These are phyloP conservation scores for Lagenidium sp. DNA, from an alignment of 352 stramenopile species.

Conservation along the genomic window DNA sequence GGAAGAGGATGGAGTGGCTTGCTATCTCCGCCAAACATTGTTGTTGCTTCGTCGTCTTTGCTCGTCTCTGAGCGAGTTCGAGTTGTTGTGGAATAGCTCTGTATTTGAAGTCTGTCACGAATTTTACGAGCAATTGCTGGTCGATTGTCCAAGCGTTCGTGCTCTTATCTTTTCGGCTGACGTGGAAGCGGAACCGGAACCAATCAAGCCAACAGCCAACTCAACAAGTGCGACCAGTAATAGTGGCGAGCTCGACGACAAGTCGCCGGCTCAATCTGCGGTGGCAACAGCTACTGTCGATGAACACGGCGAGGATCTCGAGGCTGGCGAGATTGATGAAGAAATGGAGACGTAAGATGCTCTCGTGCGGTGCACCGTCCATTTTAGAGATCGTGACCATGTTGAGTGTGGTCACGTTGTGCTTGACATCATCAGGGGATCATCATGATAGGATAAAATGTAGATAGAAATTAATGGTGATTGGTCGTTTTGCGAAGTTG, in stretches of 20 bases:
- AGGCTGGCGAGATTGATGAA: constrained; percentile 18
- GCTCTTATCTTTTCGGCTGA: constrained; percentile 15
- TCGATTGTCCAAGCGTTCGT: constrained; percentile 21
- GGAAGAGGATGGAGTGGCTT: constrained; percentile 18
- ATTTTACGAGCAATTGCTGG: constrained; percentile 53
- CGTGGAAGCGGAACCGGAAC: neutral
- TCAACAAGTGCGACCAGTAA: constrained; percentile 6
- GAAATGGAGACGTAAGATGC: constrained; percentile 3
- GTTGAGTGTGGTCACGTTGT: too few species aligned
- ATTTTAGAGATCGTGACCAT: too few species aligned
- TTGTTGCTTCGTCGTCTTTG: constrained; percentile 30
- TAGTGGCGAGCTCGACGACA: neutral
- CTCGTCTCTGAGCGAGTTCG: constrained; percentile 45
- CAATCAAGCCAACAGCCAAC: constrained; percentile 4
- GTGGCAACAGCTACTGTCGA: neutral
- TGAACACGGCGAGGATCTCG: constrained; percentile 7
- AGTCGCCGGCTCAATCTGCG: too few species aligned
- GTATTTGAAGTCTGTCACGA: constrained; percentile 41
- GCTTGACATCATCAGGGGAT: too few species aligned
- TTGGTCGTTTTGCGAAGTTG: neutral
- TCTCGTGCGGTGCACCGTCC: neutral
- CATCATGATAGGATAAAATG: constrained; percentile 4
- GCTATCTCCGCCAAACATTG: constrained; percentile 38
- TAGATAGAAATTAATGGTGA: neutral
- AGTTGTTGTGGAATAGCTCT: constrained; percentile 45